Conservation (phyloP, 78 protist species). For the Guillardia theta region DNA sequence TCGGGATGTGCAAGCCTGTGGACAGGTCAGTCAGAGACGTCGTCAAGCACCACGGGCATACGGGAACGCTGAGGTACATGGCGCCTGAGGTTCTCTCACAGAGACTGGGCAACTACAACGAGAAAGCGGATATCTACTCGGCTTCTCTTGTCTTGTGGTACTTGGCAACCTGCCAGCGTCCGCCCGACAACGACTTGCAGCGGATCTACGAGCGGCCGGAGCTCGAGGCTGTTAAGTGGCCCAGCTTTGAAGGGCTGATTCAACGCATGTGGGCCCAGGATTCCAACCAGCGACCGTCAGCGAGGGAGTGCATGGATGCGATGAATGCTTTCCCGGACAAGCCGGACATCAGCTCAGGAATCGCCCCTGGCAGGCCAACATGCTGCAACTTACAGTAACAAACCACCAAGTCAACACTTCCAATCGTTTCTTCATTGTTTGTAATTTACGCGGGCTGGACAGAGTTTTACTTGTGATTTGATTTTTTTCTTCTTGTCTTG, state of each 20-base stretch:
- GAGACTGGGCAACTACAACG: not conserved
- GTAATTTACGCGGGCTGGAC: too few species aligned
- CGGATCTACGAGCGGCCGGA: not conserved
- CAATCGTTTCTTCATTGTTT: too few species aligned
- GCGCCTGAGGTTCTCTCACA: not conserved
- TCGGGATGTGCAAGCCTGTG: not conserved
- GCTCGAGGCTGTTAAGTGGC: not conserved
- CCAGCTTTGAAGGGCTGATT: not conserved
- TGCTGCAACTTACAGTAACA: too few species aligned
- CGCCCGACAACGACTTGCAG: not conserved
- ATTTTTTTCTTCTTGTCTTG: too few species aligned
- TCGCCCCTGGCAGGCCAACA: too few species aligned
- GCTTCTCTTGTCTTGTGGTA: conserved; percentile 6
- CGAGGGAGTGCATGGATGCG: not conserved
- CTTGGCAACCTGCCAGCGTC: not conserved
- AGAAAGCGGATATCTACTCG: not conserved
- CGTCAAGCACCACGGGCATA: not conserved
- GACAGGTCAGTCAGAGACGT: not conserved
- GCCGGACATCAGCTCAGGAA: too few species aligned
- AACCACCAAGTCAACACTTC: too few species aligned
- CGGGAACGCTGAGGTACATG: conserved; percentile 4
- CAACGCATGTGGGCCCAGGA: not conserved
- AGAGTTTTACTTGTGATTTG: too few species aligned
- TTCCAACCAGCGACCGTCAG: not conserved
- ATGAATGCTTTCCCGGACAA: not conserved